phyloP scores from a whole-genome alignment of 345 rosid genomes.

The Adansonia digitata region DNA sequence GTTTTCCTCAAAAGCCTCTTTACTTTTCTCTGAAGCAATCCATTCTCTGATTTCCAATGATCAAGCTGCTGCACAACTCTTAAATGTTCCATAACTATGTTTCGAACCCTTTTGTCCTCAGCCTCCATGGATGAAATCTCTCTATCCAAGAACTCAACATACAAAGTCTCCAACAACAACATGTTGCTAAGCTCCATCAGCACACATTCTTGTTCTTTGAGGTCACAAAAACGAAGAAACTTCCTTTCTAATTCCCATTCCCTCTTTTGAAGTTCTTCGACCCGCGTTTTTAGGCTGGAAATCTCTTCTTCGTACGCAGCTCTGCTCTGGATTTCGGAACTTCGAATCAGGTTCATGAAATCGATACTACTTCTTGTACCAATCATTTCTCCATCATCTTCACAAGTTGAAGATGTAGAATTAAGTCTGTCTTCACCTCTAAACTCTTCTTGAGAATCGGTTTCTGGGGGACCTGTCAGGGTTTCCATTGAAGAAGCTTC shows the following conservation, averaged over 20 bases:
- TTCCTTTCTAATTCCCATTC: slow-evolving; percentile 37
- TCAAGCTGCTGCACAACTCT: slow-evolving; percentile 36
- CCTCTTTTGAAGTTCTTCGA: slow-evolving; percentile 48
- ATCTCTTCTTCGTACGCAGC: slow-evolving; percentile 26
- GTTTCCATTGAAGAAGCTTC: slow-evolving; percentile 20
- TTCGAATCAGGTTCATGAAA: slow-evolving; percentile 3
- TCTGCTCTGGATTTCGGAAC: slow-evolving; percentile 6
- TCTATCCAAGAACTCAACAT: slow-evolving; percentile 36
- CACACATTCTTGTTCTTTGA: slow-evolving; percentile 54
- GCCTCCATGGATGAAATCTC: slow-evolving; percentile 45
- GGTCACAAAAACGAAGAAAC: slow-evolving; percentile 39
- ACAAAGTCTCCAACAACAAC: slow-evolving; percentile 36
- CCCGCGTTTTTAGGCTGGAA: slow-evolving; percentile 24
- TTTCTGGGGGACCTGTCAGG: slow-evolving; percentile 13
- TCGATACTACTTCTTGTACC: slow-evolving; percentile 1
- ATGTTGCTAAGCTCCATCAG: slow-evolving; percentile 45
- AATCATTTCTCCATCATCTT: slow-evolving; percentile 22
- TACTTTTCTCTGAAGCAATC: slow-evolving; percentile 42
- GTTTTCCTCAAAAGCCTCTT: slow-evolving; percentile 43
- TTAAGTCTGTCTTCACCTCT: slow-evolving; percentile 14
- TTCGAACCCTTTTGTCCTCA: slow-evolving; percentile 37
- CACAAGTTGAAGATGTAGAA: slow-evolving; percentile 11
- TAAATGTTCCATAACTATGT: slow-evolving; percentile 31
- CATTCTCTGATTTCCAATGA: slow-evolving; percentile 32
- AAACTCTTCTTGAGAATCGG: slow-evolving; percentile 17